These are phyloP conservation scores for Coniophora puteana DNA, from an alignment of 1,284 basidiomycete species.

Conservation along the genomic window DNA sequence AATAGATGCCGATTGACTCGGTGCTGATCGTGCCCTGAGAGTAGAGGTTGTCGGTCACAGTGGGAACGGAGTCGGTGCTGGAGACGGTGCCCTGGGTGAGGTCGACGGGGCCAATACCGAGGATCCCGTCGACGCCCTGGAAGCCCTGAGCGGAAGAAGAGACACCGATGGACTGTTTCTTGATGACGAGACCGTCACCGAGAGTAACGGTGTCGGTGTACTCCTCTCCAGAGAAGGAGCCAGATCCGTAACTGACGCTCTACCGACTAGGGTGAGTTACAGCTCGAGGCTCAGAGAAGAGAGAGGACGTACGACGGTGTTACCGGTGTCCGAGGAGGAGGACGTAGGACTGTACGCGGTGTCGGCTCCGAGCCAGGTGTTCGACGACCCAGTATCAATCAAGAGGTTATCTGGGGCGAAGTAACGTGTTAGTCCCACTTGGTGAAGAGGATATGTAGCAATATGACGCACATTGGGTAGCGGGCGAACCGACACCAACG, in stretches of 20 bases:
- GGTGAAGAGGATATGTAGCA: background rate
- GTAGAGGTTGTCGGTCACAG: constrained; percentile 34
- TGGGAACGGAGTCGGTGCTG: constrained; percentile 25
- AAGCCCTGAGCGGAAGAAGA: constrained; percentile 34
- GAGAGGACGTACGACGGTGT: constrained; percentile 28
- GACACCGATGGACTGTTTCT: constrained; percentile 41
- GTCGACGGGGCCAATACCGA: constrained; percentile 37
- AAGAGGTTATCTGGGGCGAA: constrained; percentile 6
- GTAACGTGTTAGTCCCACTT: background rate
- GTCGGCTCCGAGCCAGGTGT: constrained; percentile 52
- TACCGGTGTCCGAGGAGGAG: constrained; percentile 30
- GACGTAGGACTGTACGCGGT: constrained; percentile 33
- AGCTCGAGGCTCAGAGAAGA: background rate
- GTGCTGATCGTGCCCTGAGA: constrained; percentile 27
- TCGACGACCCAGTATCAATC: constrained; percentile 27
- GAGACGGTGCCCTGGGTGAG: constrained; percentile 31
- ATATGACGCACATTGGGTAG: constrained; percentile 34
- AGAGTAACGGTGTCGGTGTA: constrained; percentile 34
- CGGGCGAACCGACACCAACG: constrained; percentile 45
- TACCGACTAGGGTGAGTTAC: constrained; percentile 12
- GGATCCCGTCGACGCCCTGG: constrained; percentile 36
- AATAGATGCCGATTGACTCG: constrained; percentile 34
- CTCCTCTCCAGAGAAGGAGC: constrained; percentile 39
- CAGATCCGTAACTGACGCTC: constrained; percentile 45
- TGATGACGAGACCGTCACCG: constrained; percentile 28